phyloP scores from a whole-genome alignment of 352 stramenopile species.

The Phytophthora nicotianae region DNA sequence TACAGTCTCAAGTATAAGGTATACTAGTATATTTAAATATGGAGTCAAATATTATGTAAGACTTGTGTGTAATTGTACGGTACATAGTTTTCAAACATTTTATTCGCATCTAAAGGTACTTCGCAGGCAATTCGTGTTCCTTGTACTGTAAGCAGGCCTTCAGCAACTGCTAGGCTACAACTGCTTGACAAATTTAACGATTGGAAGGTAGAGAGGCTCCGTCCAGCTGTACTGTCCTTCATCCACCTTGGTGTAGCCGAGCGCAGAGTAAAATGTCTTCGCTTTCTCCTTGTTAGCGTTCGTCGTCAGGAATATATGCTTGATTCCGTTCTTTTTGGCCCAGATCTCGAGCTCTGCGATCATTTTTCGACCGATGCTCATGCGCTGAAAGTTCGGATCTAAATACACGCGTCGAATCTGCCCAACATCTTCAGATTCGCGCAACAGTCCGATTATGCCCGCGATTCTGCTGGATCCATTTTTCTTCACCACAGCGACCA shows the following conservation, averaged over 20 bases:
- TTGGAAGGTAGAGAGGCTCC: constrained; percentile 16
- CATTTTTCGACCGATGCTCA: constrained; percentile 32
- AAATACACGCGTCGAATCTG: constrained; percentile 39
- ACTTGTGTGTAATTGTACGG: no score
- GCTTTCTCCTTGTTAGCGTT: constrained; percentile 14
- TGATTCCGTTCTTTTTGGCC: constrained; percentile 17
- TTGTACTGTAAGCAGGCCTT: no score
- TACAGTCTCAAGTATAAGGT: no score
- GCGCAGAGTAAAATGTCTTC: constrained; percentile 27
- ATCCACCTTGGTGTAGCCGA: constrained; percentile 26
- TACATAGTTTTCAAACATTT: no score
- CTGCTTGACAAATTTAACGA: constrained; percentile 28
- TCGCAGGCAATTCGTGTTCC: no score
- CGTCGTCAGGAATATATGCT: constrained; percentile 32
- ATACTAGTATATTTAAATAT: no score
- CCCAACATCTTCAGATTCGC: constrained; percentile 13
- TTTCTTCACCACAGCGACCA: constrained; percentile 16
- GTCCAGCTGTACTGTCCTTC: constrained; percentile 13
- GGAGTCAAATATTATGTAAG: no score
- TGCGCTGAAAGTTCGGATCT: constrained; percentile 22
- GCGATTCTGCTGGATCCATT: constrained; percentile 14
- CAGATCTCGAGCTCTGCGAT: constrained; percentile 22
- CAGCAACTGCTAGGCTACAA: not conserved
- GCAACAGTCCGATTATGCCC: constrained; percentile 28
- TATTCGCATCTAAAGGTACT: no score